Base-by-base conservation (phyloP, 768 basidiomycete genomes). In the Mycena metata region DNA sequence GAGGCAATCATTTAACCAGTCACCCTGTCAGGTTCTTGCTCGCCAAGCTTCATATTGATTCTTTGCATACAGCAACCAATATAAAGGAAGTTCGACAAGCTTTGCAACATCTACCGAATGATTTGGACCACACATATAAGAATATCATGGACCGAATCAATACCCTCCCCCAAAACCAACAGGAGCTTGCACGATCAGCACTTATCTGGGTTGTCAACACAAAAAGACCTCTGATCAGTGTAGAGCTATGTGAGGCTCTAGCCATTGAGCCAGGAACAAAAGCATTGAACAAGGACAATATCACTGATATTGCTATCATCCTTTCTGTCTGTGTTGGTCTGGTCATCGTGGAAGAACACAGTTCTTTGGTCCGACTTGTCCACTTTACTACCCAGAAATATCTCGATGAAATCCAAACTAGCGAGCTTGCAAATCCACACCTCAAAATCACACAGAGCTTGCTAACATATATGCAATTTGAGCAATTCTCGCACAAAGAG, bases 351-450 rank as follows among this genome's bases (percentile, higher is more conserved):
- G 51, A 63, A 21, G 24, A 21, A 43, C 2, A 30, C 2, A 35
- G 7, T 30, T 30, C 19, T 17, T 36, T 19, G 16, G 62, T 64
- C 5, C 55, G 63, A 24, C 55, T 64, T 12, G 55, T 64, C 8
- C 63, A 64, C 17, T 57, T 30, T 36, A 64, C 63, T 4, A 39
- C 46, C 1, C 63, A 64, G 35, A 6, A 49, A 1, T 64, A 64
- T 26, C 23, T 64, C 6, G 46, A 47, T 12, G 13, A 11, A 30
- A 54, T 54, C 19, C 62, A 63, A 21, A 15, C 19, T 10, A 3
- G 12, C 10, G 39, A 36, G 30, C 57, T 64, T 30, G 10, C 45
- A 23, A 9, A 39, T 24, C 54, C 63, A 16, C 54, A 64, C 13
- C 12, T 30, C 8, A 33, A 64, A 3, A 64, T 64, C 5, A 50